Percentiles rank a stretch among this genome's conserved stretches.
These are phyloP conservation scores for Penicillium verhagenii DNA, from an alignment of 495 filamentous ascomycete genomes.

Conservation along the genomic window DNA sequence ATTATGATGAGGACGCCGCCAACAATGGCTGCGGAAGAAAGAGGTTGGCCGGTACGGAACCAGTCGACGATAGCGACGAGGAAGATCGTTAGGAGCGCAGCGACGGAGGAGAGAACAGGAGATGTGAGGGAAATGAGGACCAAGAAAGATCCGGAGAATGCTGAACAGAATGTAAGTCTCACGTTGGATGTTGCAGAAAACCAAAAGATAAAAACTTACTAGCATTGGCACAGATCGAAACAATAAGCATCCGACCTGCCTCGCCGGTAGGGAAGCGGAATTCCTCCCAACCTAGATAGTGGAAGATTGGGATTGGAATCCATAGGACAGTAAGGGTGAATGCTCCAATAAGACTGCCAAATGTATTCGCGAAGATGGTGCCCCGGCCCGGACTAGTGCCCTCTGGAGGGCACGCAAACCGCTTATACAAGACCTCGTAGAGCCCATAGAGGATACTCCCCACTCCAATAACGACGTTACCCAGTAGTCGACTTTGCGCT, in stretches of 20 bases:
- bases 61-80: constrained; percentile 91
- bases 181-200: not conserved
- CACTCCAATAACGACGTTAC: constrained; percentile 90
- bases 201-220: constrained; percentile 49
- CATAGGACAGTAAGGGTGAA: constrained; percentile 87
- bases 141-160: constrained; percentile 90
- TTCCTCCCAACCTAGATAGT: constrained; percentile 70
- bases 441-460: constrained; percentile 93
- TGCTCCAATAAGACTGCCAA: constrained; percentile 78
- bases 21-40: constrained; percentile 69
- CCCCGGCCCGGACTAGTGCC: constrained; percentile 75
- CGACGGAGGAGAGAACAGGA: constrained; percentile 87
- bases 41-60: constrained; percentile 70
- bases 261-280: constrained; percentile 79
- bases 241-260: constrained; percentile 72
- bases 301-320: constrained; percentile 86
- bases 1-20: constrained; percentile 85
- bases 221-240: constrained; percentile 82
- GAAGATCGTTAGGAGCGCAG: constrained; percentile 93
- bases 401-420: constrained; percentile 86
- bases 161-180: constrained; percentile 28
- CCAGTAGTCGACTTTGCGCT: constrained; percentile 61
- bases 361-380: constrained; percentile 90
- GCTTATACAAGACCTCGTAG: constrained; percentile 96
- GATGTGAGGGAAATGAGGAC: constrained; percentile 89